phyloP scores from a whole-genome alignment of 2,329 filamentous ascomycete species.

The Talaromyces sp. region DNA sequence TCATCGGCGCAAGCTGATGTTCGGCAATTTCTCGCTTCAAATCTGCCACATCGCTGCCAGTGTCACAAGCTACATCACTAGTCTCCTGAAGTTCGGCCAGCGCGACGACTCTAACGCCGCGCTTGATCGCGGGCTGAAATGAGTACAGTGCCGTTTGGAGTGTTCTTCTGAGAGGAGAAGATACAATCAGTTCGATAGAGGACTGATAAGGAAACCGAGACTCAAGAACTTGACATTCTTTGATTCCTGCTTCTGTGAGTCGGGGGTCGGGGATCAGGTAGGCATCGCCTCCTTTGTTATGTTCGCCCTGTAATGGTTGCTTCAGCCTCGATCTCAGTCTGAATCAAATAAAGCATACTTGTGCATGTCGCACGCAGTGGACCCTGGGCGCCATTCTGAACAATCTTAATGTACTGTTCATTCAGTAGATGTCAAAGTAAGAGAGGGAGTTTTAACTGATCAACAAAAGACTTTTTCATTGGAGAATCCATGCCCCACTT shows the following conservation, averaged over 20 bases:
- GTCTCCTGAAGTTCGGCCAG: slow-evolving; percentile 17
- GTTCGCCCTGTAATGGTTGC: slow-evolving; percentile 10
- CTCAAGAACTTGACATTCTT: slow-evolving; percentile 11
- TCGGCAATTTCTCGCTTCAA: slow-evolving; percentile 10
- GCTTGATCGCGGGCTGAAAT: slow-evolving; percentile 13
- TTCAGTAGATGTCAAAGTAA: background rate
- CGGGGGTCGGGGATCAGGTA: slow-evolving; percentile 15
- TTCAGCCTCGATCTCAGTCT: background rate
- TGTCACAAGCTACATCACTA: slow-evolving; percentile 14
- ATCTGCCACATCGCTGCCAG: slow-evolving; percentile 11
- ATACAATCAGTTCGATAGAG: slow-evolving; percentile 13
- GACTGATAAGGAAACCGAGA: slow-evolving; percentile 11
- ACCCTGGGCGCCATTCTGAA: slow-evolving; percentile 10
- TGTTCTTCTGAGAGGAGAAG: slow-evolving; percentile 15
- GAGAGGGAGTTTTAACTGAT: background rate
- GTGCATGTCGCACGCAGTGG: slow-evolving; percentile 15
- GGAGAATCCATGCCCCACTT: too few species aligned
- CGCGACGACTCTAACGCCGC: slow-evolving; percentile 14
- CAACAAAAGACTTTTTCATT: background rate
- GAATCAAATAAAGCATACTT: background rate
- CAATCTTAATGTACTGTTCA: background rate
- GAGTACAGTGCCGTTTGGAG: slow-evolving; percentile 14
- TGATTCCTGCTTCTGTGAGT: slow-evolving; percentile 11
- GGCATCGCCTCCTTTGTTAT: slow-evolving; percentile 15
- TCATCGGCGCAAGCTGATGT: background rate